A percentile compares a stretch with the other conserved stretches of the same genome.
Evolutionary conservation across 495 filamentous ascomycete species (phyloP).

Genomic region (Xylaria sp.): DNA sequence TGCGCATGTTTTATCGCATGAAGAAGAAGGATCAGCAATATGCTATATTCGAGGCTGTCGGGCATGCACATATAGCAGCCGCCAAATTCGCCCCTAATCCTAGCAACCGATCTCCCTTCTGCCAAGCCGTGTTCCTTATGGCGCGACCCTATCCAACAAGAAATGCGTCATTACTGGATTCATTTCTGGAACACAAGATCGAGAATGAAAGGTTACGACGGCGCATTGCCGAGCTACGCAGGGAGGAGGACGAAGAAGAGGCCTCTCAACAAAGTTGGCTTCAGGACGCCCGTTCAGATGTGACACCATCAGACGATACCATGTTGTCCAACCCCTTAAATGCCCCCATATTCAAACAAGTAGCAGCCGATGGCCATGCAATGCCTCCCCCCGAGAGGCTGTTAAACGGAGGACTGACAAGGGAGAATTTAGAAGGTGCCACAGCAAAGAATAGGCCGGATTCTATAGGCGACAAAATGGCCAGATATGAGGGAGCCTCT

Average conservation of each 20-base stretch:
- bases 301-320: slow-evolving; percentile 60
- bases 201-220: slow-evolving; percentile 90
- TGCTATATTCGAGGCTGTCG: slow-evolving; percentile 85
- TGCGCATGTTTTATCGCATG: slow-evolving; percentile 92
- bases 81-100: slow-evolving; percentile 69
- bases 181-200: slow-evolving; percentile 96
- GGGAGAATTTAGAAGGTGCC: slow-evolving; percentile 80
- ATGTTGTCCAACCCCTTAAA: slow-evolving; percentile 34
- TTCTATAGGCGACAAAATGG: slow-evolving; percentile 79
- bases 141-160: slow-evolving; percentile 89
- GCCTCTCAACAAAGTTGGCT: slow-evolving; percentile 59
- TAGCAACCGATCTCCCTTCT: slow-evolving; percentile 69
- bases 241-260: slow-evolving; percentile 80
- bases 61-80: slow-evolving; percentile 87
- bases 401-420: slow-evolving; percentile 70
- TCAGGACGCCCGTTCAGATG: slow-evolving; percentile 60
- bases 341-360: slow-evolving; percentile 34
- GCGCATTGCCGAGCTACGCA: slow-evolving; percentile 81
- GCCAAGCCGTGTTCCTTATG: slow-evolving; percentile 93
- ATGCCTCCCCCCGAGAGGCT: slow-evolving; percentile 78
- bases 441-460: slow-evolving; percentile 72
- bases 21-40: slow-evolving; percentile 75
- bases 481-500: slow-evolving; percentile 72
- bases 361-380: slow-evolving; percentile 40
- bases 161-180: slow-evolving; percentile 84